Percentiles rank a stretch among this genome's conserved stretches.
phyloP scores from a whole-genome alignment of 2,329 filamentous ascomycete genomes.

The Thermoascus crustaceus region DNA sequence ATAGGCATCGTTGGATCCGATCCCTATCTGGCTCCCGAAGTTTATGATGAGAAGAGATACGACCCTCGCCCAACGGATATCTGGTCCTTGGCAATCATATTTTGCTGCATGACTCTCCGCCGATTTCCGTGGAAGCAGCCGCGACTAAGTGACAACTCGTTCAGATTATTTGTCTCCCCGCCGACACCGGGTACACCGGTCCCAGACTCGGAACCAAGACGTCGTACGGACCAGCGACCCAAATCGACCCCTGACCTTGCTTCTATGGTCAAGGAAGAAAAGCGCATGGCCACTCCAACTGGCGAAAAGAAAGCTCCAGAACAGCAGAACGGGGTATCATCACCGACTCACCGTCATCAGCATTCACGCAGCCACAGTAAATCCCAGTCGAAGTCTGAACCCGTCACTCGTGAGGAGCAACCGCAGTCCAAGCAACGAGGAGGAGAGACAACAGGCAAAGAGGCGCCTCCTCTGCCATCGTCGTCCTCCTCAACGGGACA shows the following conservation, averaged over 20 bases:
- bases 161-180: conserved; percentile 79
- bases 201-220: conserved; percentile 32
- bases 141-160: conserved; percentile 84
- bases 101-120: conserved; percentile 94
- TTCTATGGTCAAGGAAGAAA: conserved; percentile 18
- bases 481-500: conserved; percentile 21
- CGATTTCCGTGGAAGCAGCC: conserved; percentile 97
- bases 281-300: conserved; percentile 1
- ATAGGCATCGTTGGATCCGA: conserved; percentile 75
- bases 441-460: conserved; percentile 31
- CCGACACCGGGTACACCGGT: conserved; percentile 61
- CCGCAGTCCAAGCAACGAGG: conserved; percentile 18
- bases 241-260: conserved; percentile 31
- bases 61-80: conserved; percentile 91
- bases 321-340: conserved; percentile 2
- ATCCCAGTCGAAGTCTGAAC: conserved; percentile 9
- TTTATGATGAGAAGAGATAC: conserved; percentile 89
- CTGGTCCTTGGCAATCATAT: conserved; percentile 97
- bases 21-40: conserved; percentile 92
- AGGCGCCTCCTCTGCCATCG: conserved; percentile 28
- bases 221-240: conserved; percentile 20
- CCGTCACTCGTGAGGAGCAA: conserved; percentile 14
- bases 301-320: background rate
- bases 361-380: conserved; percentile 2
- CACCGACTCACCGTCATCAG: conserved; percentile 4